Base-by-base conservation (phyloP, 2,329 filamentous ascomycete species). In the Sarocladiaceae sp. region DNA sequence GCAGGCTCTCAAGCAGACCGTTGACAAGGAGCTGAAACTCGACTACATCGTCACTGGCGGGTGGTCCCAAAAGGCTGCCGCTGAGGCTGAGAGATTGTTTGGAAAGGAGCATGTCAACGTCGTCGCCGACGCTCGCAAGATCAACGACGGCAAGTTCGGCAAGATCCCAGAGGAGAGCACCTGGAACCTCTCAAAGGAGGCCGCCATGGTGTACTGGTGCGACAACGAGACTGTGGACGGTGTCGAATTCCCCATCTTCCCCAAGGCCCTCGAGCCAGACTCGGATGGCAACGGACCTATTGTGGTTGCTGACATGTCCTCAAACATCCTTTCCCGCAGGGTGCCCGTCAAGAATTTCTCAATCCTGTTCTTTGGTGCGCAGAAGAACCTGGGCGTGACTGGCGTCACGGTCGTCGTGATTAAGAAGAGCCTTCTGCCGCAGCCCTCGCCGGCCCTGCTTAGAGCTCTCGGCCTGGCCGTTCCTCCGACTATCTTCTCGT, bases 151-250 rank as follows among this genome's bases (percentile, higher is more conserved):
- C 51, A 95, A 93, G 64, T 97, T 94, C 61, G 88, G 88, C 47
- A 79, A 71, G 49, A 95, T 97, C 43, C 85, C 91, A 0, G 74
- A 82, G 9, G 82, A 90, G 63, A 78, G 76, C 50, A 76, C 76
- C 16, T 96, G 88, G 88, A 84, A 74, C 26, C 73, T 93, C 6
- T 85, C 80, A 32, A 71, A 79, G 52, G 71, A 78, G 29, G 70
- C 83, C 9, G 78, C 88, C 1, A 73, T 95, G 56, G 83, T 91
- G 2, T 97, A 96, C 66, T 90, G 81, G 62, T 95, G 91, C 63
- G 85, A 90, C 63, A 97, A 97, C 55, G 90, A 97, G 71, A 95
- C 88, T 0, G 88, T 94, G 5, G 88, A 95, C 56, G 90, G 90
- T 26, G 88, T 97, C 15, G 91, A 97, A 60, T 95, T 94, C 54